Evolutionary conservation across 768 basidiomycete genomes (phyloP), one percentile per base, ranked within the genome.

Genomic region (Brasilioporus rufonigricans): DNA sequence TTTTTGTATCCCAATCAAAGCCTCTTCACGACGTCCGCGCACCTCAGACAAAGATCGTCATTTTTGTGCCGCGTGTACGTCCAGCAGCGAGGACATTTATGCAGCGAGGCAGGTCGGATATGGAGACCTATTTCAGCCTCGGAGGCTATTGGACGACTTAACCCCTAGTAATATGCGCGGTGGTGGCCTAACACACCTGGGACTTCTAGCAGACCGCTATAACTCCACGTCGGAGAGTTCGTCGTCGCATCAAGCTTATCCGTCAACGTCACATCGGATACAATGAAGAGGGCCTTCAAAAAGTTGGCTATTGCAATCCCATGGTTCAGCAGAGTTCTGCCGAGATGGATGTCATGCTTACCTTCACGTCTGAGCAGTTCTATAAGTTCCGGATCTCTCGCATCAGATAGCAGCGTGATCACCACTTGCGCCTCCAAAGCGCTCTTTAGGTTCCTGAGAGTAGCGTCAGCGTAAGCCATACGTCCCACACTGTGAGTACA

Each of bases 1-100:
- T 18, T 39, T 44, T 43, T 14, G 23, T 41, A 16, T 16, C 48
- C 51, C n/a, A 35, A 39, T 56, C 36, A 59, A 47, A 49, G 36
- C 39, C 27, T 58, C 41, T 32, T 36, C 31, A 68, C 38, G 29
- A 66, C 67, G 16, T 61, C 59, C 29, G 60, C 60, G 57, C 94
- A 97, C 60, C 94, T 79, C 19, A 55, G 55, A 70, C 94, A 96
- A 12, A 95, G 68, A 11, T 67, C 65, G 18, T 84, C 78, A 13
- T 75, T 68, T 38, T 74, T 66, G 12, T 67, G 60, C 14, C 86
- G 77, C 2, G 84, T 85, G 66, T 79, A 87, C 7, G 83, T 87
- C 93, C 95, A 97, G 69, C 96, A 98, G 16, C 95, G 81, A 23
- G 93, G 91, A 67, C 96, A 98, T 68, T 96, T 95, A 21, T 74